Evolutionary conservation across 139 green algal genomes (phyloP), one percentile per base, ranked within the genome.

Genomic region (Auxenochlorella pyrenoidosa): DNA sequence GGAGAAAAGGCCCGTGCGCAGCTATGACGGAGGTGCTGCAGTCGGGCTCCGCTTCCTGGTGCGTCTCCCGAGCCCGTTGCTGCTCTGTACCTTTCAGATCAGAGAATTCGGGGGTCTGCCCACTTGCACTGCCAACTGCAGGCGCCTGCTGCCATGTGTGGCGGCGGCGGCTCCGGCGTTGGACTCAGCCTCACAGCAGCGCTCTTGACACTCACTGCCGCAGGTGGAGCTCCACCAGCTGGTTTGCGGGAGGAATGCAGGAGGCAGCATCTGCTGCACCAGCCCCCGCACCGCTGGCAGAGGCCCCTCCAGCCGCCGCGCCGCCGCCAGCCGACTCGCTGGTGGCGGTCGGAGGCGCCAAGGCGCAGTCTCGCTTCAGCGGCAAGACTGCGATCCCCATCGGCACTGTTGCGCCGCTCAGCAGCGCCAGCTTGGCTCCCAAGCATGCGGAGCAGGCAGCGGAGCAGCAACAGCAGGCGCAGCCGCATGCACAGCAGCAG

Each of bases 311-410:
- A 24, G 22, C 40, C 5, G 38, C 40, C 79, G 30, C 0, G 30
- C 32, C 10, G 38, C 51, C 38, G 40, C 28, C 63, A 28, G 22
- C 63, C 1, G 78, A 34, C 30, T 24, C 21, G 32, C 22, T 76
- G 40, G 28, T 79, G 44, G 21, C 51, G 66, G 41, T 86, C 5
- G 82, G 84, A 6, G 89, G 89, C 0, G 89, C 89, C 1, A 83
- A 36, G 28, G 66, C 89, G n/a, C 89, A 92, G 59, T 75, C 71
- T 16, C 82, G 89, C 15, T 92, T 92, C 71, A 54, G 44, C 28
- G 89, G 89, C 43, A 80, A 68, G 21, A 91, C 68, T 1, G 86
- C 88, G 43, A 91, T 84, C 13, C 89, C 89, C 28, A 54, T 92
- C 5, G 88, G 73, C 72, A 70, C 38, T 16, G 85, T 70, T 21